Evolutionary conservation across 2,329 filamentous ascomycete genomes (phyloP), one percentile per base, ranked within the genome.

Genomic region (Pseudogymnoascus sp.): DNA sequence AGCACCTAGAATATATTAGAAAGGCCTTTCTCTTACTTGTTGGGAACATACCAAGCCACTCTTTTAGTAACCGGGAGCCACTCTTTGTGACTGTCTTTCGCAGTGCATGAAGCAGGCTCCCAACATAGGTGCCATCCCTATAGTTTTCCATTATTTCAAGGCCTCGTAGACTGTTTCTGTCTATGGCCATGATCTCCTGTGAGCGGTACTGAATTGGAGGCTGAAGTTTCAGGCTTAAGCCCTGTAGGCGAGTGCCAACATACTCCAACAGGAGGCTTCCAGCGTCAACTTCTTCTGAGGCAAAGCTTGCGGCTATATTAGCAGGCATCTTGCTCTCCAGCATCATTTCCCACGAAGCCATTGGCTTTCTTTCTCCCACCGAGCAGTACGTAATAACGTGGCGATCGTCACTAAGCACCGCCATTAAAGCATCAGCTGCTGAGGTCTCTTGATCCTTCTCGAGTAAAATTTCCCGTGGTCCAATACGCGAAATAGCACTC

Each of bases 61-160:
- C 87, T 65, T 88, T 88, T 6, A 99, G 80, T 59, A 97, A 79
- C 41, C 94, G 84, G 21, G 92, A 88, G 61, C 94, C 94, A 67
- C 93, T 92, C 71, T 92, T 96, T 0, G 94, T 99, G 14, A 92
- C 90, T 0, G 94, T 99, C 61, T 88, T 84, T 64, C 92, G 85
- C 61, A 97, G 83, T n/a, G 91, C 89, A 75, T 97, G 92, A 38
- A 99, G 78, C 45, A 99, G 78, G 71, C 92, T 97, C 4, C 94
- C 94, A 66, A 88, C 86, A 39, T 89, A 88, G 19, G 82, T 75
- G 2, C 89, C 87, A 69, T 97, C 93, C 59, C 89, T 84, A 60
- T 96, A 85, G 0, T 94, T 97, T 72, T 87, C 86, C 67, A 91
- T 86, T 67, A 99, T 90, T 74, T 99, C 94, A 4, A 99, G 80